phyloP scores from a whole-genome alignment of 2,329 filamentous ascomycete genomes.

The Paracoccidioides brasiliensis region DNA sequence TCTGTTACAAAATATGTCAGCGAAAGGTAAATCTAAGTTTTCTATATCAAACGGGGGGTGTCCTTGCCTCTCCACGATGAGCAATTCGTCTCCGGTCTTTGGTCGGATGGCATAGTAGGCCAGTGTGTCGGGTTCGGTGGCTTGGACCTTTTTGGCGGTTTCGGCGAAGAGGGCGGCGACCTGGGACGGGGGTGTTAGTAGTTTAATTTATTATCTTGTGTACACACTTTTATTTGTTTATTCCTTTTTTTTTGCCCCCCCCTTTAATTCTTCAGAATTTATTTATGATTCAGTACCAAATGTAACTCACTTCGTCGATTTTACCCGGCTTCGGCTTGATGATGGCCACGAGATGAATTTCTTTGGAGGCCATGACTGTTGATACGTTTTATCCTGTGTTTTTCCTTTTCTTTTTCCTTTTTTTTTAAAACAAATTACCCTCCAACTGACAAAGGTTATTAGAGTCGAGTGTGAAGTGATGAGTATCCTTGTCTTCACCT shows the following conservation, averaged over 20 bases:
- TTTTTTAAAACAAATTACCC: neutral
- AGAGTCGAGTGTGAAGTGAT: too few relatives aligned
- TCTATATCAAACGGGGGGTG: neutral
- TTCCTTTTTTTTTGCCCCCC: neutral
- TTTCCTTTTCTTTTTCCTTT: too few relatives aligned
- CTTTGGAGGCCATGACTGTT: conserved; percentile 16
- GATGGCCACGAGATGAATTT: conserved; percentile 20
- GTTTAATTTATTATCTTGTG: neutral
- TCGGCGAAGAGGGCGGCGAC: conserved; percentile 16
- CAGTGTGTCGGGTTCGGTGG: conserved; percentile 20
- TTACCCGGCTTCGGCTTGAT: conserved; percentile 21
- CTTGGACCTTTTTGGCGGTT: conserved; percentile 19
- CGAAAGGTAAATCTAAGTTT: neutral
- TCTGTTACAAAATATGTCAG: conserved; percentile 1
- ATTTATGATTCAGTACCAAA: neutral
- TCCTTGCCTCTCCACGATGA: conserved; percentile 22
- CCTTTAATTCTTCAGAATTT: too few relatives aligned
- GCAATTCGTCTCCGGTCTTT: conserved; percentile 19
- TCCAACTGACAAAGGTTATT: too few relatives aligned
- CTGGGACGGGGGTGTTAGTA: conserved; percentile 8
- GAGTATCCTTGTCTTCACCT: too few relatives aligned
- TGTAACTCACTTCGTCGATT: conserved; percentile 18
- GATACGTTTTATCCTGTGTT: neutral
- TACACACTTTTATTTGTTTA: neutral
- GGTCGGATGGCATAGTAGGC: conserved; percentile 20